Evolutionary conservation across 2,329 filamentous ascomycete genomes (phyloP), one percentile per base, ranked within the genome.

Genomic region (Fusarium fracticaudum): DNA sequence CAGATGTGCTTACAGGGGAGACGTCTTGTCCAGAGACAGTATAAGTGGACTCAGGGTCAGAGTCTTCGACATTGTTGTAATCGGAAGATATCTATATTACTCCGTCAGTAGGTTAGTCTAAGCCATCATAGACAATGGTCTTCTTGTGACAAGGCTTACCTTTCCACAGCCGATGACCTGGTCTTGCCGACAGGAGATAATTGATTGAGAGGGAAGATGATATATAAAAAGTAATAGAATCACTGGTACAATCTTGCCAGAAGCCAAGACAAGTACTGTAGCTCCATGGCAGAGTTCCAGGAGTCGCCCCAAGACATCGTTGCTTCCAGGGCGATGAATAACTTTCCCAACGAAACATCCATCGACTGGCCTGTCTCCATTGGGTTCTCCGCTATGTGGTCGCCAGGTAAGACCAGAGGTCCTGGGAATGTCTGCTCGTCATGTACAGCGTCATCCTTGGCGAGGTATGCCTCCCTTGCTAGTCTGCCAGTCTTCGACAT

Each of bases 361-460:
- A 37, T 37, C 15, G 14, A 87, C 70, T 93, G 90, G 0, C 86
- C 80, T 2, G 85, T 82, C 45, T 84, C 84, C 10, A 85, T 81
- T 3, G 88, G 86, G 44, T 92, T 87, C 41, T 84, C 80, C 2
- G 87, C 85, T 3, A 93, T 83, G 29, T 89, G 88, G 76, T 92
- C 91, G 6, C 83, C 84, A 0, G 91, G 91, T 1, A 93, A 81
- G 0, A 91, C 82, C 11, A 93, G 78, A 1, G 91, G 90, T 0
- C 83, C 88, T 0, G 90, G 91, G 70, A 91, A 93, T 0, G 83
- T 80, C 4, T 37, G 3, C 1, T 64, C 60, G 33, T 82, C 72
- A 14, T 68, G 68, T 51, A 72, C 43, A 1, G 59, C 31, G 1
- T 48, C 66, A 9, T 77, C 66, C 5, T 71, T 60, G 6, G 75